phyloP scores from a whole-genome alignment of 176 grass and related monocot species.

The Olyra latifolia region DNA sequence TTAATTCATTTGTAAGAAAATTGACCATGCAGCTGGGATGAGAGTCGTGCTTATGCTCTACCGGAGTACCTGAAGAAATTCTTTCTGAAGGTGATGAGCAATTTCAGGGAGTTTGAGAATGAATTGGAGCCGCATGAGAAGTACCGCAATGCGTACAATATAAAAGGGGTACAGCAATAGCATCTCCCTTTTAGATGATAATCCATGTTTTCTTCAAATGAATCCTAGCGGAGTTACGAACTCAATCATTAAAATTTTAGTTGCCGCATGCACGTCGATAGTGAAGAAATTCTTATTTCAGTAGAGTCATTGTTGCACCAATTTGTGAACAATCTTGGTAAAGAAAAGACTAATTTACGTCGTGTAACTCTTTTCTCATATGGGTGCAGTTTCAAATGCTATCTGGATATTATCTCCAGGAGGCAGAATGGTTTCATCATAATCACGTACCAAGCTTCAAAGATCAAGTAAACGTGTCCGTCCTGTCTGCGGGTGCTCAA shows the following conservation, averaged over 20 bases:
- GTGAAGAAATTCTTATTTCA: too few species aligned
- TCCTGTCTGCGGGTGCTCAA: not conserved
- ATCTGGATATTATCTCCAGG: not conserved
- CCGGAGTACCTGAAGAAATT: slow-evolving; percentile 25
- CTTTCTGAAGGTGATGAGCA: slow-evolving; percentile 27
- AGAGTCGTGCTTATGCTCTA: not conserved
- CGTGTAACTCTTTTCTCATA: too few species aligned
- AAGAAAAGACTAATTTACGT: too few species aligned
- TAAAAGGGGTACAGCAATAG: not conserved
- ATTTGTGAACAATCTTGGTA: too few species aligned
- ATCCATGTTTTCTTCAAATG: not conserved
- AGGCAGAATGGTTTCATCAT: slow-evolving; percentile 37
- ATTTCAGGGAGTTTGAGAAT: slow-evolving; percentile 25
- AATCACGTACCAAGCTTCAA: slow-evolving; percentile 25
- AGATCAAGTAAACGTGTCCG: slow-evolving; percentile 13
- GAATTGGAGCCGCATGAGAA: not conserved
- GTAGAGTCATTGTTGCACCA: too few species aligned
- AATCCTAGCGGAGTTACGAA: not conserved
- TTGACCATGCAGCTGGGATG: slow-evolving; percentile 42
- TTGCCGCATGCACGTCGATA: not conserved
- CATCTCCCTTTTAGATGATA: not conserved
- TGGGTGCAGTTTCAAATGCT: slow-evolving; percentile 25
- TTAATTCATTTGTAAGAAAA: not conserved
- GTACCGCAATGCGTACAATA: slow-evolving; percentile 14
- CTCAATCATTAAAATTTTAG: not conserved